Base-by-base conservation (phyloP, 352 stramenopile genomes). In the Globisporangium barbulae region DNA sequence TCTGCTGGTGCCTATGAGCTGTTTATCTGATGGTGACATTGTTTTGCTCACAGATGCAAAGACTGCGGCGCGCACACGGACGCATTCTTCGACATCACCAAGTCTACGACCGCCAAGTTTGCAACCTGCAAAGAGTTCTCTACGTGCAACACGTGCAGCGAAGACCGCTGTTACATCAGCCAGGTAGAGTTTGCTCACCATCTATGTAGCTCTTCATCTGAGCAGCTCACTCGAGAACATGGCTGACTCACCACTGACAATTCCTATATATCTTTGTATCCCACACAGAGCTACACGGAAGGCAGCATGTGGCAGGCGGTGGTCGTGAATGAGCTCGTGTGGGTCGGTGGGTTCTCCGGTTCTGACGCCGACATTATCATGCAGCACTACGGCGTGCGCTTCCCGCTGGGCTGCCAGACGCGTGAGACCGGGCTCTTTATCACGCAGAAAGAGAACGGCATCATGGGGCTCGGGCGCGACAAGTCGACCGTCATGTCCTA, bases 381-480 rank as follows among this genome's bases (percentile, higher is more conserved):
- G 6, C 71, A 79, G 49, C 74, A 81, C 42, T 94, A 81, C 56
- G 85, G 85, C 17, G 79, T 93, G 64, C 83, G 74, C 8, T 93
- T 93, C 61, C 83, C 82, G 1, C 65, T 95, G 15, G 87, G 87
- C 2, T 95, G 87, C 39, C 87, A 95, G 62, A 90, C 81, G 28
- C 84, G 88, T 35, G 87, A 95, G 57, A 95, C 86, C 13, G 86
- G 86, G 10, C 69, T 94, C 3, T 95, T 95, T 58, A 85, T 95
- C 63, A 89, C 78, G 0, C 89, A 97, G 54, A 88, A 91, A 35
- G 87, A 92, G 65, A 94, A 97, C 62, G 89, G 89, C 2, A 97
- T 97, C 62, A 97, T 97, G 85, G 89, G 89, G 5, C 72, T 97
- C 33, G 85, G 85, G 2, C 82, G 81, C 8, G 72, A 91, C 57